phyloP scores from a whole-genome alignment of 2,329 filamentous ascomycete species.

The Sodiomyces alkalinus region DNA sequence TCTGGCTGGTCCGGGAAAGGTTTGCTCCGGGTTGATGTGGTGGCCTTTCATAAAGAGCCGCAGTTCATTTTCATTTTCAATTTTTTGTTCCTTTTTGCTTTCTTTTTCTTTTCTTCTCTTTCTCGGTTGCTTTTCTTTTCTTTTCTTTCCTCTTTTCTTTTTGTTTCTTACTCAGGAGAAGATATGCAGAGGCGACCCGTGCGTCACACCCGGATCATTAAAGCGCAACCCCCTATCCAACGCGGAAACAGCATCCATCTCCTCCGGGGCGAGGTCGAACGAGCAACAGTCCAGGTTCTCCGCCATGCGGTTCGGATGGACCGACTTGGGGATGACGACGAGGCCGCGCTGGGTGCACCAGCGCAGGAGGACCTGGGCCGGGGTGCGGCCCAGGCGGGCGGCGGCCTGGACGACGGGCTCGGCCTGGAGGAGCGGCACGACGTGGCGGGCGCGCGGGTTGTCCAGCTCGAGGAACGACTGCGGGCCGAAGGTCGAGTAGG shows the following conservation, averaged over 20 bases:
- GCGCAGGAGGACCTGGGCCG: constrained; percentile 49
- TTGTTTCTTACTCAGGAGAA: constrained; percentile 15
- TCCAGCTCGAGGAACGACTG: constrained; percentile 21
- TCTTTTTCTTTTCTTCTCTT: too few relatives aligned
- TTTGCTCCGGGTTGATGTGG: neutral
- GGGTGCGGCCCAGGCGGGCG: constrained; percentile 37
- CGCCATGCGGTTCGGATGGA: constrained; percentile 28
- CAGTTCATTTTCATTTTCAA: too few relatives aligned
- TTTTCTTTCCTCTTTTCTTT: too few relatives aligned
- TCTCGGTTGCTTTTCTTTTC: too few relatives aligned
- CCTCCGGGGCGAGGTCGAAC: constrained; percentile 37
- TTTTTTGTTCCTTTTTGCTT: too few relatives aligned
- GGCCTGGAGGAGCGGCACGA: constrained; percentile 13
- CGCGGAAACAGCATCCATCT: constrained; percentile 39
- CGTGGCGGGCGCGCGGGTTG: constrained; percentile 11
- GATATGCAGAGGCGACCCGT: constrained; percentile 13
- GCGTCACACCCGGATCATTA: constrained; percentile 33
- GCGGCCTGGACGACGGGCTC: constrained; percentile 32
- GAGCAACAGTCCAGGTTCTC: constrained; percentile 41
- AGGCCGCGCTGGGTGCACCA: constrained; percentile 52
- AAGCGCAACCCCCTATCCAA: constrained; percentile 40
- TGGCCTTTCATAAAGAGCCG: neutral
- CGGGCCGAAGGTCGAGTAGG: constrained; percentile 51
- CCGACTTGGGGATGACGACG: constrained; percentile 49
- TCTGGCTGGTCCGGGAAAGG: too few relatives aligned